These are phyloP conservation scores for Kandelia obovata DNA, from an alignment of 345 rosid genomes.

Conservation along the genomic window DNA sequence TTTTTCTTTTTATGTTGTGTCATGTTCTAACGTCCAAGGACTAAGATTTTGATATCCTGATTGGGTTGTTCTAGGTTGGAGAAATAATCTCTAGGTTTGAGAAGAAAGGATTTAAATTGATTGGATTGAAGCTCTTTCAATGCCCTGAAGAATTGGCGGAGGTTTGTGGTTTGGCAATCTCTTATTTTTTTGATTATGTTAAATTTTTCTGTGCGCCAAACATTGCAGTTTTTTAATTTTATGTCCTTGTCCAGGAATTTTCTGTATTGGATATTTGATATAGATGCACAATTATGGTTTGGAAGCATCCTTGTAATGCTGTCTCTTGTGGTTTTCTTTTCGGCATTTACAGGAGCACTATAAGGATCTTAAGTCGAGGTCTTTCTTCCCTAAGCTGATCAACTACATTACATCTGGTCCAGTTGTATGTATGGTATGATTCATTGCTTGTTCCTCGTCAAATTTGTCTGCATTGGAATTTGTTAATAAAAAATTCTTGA, in stretches of 20 bases:
- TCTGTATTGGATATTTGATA: not conserved
- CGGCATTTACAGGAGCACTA: conserved; percentile 66
- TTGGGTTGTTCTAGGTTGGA: conserved; percentile 59
- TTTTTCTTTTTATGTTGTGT: conserved; percentile 2
- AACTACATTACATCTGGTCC: conserved; percentile 93
- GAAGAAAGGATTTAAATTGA: conserved; percentile 83
- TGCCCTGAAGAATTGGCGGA: conserved; percentile 86
- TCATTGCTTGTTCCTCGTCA: not conserved
- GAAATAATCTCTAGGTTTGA: conserved; percentile 93
- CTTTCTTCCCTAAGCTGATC: conserved; percentile 81
- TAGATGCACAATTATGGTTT: no score
- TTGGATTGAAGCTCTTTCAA: conserved; percentile 81
- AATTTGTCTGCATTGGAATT: not conserved
- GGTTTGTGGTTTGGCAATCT: conserved; percentile 39
- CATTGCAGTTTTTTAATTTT: not conserved
- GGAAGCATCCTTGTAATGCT: not conserved
- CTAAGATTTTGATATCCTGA: not conserved
- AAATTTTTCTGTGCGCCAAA: not conserved
- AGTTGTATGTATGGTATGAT: conserved; percentile 86
- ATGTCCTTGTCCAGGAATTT: not conserved
- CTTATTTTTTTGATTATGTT: not conserved
- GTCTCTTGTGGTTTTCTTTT: not conserved
- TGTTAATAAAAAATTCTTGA: not conserved
- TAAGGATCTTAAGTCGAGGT: conserved; percentile 75
- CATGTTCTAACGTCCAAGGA: not conserved